Evolutionary conservation across 2,329 filamentous ascomycete genomes (phyloP).

Genomic region (Venturia carpophila): DNA sequence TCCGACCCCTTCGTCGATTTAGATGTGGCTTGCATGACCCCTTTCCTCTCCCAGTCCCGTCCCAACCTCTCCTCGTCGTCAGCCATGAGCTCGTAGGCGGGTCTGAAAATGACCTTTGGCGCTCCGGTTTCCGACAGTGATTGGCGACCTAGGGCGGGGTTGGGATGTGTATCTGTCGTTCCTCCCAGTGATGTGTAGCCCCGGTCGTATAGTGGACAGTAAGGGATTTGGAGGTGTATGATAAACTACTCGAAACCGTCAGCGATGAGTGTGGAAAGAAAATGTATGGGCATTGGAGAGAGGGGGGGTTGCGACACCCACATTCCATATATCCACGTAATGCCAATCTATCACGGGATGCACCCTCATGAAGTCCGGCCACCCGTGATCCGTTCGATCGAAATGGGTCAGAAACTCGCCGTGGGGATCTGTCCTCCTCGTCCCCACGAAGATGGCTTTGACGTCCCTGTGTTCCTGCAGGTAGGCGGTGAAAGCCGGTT

Average conservation of each 20-base stretch:
- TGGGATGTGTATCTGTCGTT: conserved; percentile 79
- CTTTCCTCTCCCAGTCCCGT: conserved; percentile 25
- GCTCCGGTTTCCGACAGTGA: conserved; percentile 22
- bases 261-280: neutral
- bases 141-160: conserved; percentile 51
- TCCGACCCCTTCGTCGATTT: neutral
- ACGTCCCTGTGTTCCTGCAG: conserved; percentile 56
- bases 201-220: conserved; percentile 78
- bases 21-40: neutral
- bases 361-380: conserved; percentile 87
- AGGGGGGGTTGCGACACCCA: conserved; percentile 38
- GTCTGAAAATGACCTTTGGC: conserved; percentile 27
- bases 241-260: conserved; percentile 55
- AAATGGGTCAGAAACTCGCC: conserved; percentile 72
- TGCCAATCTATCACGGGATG: conserved; percentile 98
- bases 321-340: conserved; percentile 88
- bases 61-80: conserved; percentile 35
- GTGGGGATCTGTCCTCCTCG: conserved; percentile 85
- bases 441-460: conserved; percentile 78
- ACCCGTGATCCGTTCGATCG: conserved; percentile 77
- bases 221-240: conserved; percentile 67
- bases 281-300: neutral
- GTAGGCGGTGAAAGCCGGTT: conserved; percentile 70
- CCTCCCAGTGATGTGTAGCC: conserved; percentile 93
- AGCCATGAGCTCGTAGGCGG: conserved; percentile 35